A percentile compares a stretch with the other conserved stretches of the same genome.
Conservation (phyloP, 2,329 filamentous ascomycete genomes). For the Hypomyces perniciosus region DNA sequence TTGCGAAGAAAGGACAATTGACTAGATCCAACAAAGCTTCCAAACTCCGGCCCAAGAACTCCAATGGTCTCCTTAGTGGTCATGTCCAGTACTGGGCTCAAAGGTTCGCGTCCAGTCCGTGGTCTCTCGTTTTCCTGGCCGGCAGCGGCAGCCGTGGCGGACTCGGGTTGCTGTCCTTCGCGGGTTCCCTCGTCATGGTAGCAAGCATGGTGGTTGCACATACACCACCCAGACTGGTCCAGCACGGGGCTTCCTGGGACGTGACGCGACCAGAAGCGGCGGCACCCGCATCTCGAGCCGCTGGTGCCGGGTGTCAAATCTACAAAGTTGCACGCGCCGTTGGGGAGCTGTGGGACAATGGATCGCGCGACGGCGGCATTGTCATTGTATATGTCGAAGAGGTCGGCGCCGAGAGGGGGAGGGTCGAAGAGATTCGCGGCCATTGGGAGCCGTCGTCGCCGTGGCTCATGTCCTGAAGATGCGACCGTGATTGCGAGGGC, state of each 20-base stretch:
- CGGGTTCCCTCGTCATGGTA: slow-evolving; percentile 46
- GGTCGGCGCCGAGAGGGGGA: slow-evolving; percentile 36
- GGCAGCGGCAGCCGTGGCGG: background rate
- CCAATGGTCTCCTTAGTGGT: slow-evolving; percentile 34
- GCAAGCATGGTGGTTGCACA: slow-evolving; percentile 59
- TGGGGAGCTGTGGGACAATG: slow-evolving; percentile 35
- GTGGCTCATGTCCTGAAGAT: slow-evolving; percentile 21
- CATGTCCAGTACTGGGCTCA: slow-evolving; percentile 48
- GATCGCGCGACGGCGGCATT: slow-evolving; percentile 24
- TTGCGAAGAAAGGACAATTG: slow-evolving; percentile 31
- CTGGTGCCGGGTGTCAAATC: slow-evolving; percentile 47
- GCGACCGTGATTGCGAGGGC: slow-evolving; percentile 11
- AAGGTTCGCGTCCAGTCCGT: slow-evolving; percentile 40
- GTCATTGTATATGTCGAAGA: slow-evolving; percentile 53
- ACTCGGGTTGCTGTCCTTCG: slow-evolving; percentile 19
- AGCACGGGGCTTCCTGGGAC: slow-evolving; percentile 27
- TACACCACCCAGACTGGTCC: slow-evolving; percentile 49
- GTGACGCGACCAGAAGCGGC: slow-evolving; percentile 52
- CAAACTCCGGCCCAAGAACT: slow-evolving; percentile 36
- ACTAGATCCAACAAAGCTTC: slow-evolving; percentile 27
- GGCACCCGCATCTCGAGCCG: slow-evolving; percentile 52
- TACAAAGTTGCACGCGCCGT: slow-evolving; percentile 52
- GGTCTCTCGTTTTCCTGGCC: slow-evolving; percentile 51
- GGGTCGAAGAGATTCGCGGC: slow-evolving; percentile 45
- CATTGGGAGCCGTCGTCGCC: slow-evolving; percentile 35